Percentiles rank a stretch among this genome's conserved stretches.
phyloP scores from a whole-genome alignment of 2,329 filamentous ascomycete genomes.

The Gaeumannomyces tritici region DNA sequence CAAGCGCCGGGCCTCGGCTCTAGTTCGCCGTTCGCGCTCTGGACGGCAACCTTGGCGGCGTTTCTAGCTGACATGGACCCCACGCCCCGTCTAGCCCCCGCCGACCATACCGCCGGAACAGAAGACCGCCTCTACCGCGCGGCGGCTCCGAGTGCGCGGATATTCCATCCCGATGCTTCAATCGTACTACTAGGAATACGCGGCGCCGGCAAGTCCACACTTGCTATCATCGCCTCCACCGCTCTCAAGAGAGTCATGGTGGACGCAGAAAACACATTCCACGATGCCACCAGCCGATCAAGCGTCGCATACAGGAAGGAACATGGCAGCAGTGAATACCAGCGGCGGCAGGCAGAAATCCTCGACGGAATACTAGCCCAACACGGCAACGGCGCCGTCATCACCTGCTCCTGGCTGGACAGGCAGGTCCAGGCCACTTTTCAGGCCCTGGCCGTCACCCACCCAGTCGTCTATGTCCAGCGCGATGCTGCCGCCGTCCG shows the following conservation, averaged over 20 bases:
- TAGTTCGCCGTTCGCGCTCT: too few relatives aligned
- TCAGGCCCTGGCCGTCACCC: slow-evolving; percentile 49
- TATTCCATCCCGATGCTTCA: slow-evolving; percentile 53
- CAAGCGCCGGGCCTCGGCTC: too few relatives aligned
- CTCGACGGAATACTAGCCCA: slow-evolving; percentile 48
- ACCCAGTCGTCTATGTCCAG: slow-evolving; percentile 63
- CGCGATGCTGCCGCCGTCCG: slow-evolving; percentile 58
- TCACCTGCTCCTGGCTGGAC: slow-evolving; percentile 66
- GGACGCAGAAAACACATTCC: slow-evolving; percentile 60
- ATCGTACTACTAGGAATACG: slow-evolving; percentile 65
- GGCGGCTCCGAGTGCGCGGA: slow-evolving; percentile 9
- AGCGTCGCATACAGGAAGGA: slow-evolving; percentile 53
- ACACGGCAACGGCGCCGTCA: slow-evolving; percentile 52
- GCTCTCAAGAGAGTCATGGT: slow-evolving; percentile 59
- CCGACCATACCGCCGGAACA: not conserved
- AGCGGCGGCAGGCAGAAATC: slow-evolving; percentile 51
- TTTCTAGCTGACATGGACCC: too few relatives aligned
- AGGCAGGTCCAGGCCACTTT: slow-evolving; percentile 50
- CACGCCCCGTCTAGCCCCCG: too few relatives aligned
- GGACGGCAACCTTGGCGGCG: too few relatives aligned
- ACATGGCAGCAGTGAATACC: slow-evolving; percentile 53
- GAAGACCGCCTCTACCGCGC: slow-evolving; percentile 6
- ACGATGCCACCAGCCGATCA: slow-evolving; percentile 51
- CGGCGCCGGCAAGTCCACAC: slow-evolving; percentile 65
- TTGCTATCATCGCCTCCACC: slow-evolving; percentile 66